A percentile compares a stretch with the other conserved stretches of the same genome.
These are phyloP conservation scores for Coffea eugenioides DNA, from an alignment of 257 asterid genomes.

Conservation along the genomic window DNA sequence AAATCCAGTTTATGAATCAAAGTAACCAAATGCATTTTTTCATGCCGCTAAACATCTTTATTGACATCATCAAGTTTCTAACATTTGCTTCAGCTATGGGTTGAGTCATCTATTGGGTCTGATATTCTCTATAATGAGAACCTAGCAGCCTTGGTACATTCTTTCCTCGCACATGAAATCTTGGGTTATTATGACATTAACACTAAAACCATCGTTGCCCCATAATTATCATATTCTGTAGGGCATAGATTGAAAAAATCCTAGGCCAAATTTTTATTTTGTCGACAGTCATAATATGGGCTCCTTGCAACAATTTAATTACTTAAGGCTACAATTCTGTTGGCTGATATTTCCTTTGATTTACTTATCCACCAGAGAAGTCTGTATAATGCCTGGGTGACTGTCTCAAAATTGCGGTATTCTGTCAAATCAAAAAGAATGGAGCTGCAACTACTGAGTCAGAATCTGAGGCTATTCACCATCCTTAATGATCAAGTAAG, in stretches of 20 bases:
- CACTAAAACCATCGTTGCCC: not conserved
- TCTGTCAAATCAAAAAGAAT: constrained; percentile 57
- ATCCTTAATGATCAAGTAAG: constrained; percentile 67
- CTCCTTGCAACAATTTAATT: not conserved
- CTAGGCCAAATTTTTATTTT: not conserved
- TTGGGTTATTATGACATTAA: not conserved
- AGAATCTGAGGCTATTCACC: constrained; percentile 59
- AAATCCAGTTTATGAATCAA: not conserved
- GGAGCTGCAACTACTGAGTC: constrained; percentile 53
- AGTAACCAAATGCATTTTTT: not conserved
- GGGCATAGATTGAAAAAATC: not conserved
- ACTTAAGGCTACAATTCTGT: not conserved
- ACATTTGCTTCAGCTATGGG: not conserved
- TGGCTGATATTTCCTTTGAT: not conserved
- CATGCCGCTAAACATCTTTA: not conserved
- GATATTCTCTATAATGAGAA: not conserved
- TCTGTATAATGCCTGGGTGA: constrained; percentile 70
- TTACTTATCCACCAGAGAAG: constrained; percentile 52
- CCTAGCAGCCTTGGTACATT: not conserved
- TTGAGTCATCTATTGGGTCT: not conserved
- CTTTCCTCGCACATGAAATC: not conserved
- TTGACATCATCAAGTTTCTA: not conserved
- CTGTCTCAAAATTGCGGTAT: constrained; percentile 58
- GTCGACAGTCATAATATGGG: not conserved
- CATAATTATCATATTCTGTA: not conserved